Conservation (phyloP, 169 alveolate species). For the Haemoproteus tartakovskyi region DNA sequence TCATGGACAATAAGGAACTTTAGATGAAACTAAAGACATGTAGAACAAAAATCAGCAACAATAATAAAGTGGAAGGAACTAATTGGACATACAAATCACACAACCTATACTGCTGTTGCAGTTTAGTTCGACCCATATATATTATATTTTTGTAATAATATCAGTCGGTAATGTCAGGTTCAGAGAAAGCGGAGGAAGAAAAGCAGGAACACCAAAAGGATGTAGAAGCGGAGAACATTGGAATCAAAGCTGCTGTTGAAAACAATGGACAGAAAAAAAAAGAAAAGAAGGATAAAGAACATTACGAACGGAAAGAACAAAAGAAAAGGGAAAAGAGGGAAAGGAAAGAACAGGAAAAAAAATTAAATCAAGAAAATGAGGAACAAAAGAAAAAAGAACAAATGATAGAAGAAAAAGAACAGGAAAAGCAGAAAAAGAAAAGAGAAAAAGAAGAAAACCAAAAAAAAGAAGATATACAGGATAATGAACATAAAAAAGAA, state of each 20-base stretch:
- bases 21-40: no score
- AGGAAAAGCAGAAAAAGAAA: not conserved
- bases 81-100: no score
- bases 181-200: not conserved
- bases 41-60: no score
- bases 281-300: not conserved
- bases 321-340: not conserved
- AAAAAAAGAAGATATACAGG: constrained; percentile 3
- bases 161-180: not conserved
- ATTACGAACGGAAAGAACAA: not conserved
- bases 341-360: not conserved
- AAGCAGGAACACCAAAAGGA: not conserved
- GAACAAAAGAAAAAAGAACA: not conserved
- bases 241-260: no score
- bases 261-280: no score
- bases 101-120: no score
- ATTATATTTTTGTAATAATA: no score
- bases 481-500: not conserved
- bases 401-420: not conserved
- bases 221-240: not conserved
- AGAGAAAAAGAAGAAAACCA: not conserved
- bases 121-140: no score
- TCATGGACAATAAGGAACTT: no score
- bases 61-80: no score
- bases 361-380: not conserved